Conservation (phyloP, 345 rosid species). For the Arabis alpina region DNA sequence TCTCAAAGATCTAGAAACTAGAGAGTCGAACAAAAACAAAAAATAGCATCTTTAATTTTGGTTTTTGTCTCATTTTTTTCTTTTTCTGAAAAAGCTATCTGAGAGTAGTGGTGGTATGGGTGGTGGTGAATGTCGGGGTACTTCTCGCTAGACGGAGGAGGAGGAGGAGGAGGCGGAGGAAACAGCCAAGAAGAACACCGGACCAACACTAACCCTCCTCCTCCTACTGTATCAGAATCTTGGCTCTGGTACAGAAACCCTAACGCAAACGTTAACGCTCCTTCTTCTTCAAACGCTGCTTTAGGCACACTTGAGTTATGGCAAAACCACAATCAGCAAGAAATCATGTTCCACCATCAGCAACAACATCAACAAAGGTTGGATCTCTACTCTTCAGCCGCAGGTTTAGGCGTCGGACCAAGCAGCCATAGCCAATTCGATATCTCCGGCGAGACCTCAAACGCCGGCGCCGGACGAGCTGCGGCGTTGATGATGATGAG, state of each 20-base stretch:
- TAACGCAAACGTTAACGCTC: conserved; percentile 38
- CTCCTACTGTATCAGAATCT: conserved; percentile 48
- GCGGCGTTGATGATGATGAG: conserved; percentile 49
- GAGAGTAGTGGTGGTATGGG: conserved; percentile 34
- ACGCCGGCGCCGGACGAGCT: conserved; percentile 39
- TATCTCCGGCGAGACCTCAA: conserved; percentile 55
- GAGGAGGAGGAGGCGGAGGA: conserved; percentile 46
- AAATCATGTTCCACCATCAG: conserved; percentile 48
- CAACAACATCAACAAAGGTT: conserved; percentile 55
- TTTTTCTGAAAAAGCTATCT: neutral
- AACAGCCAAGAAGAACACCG: conserved; percentile 44
- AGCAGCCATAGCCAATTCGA: conserved; percentile 45
- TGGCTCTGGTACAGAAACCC: conserved; percentile 70
- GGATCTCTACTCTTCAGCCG: conserved; percentile 65
- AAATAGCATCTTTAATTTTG: conserved; percentile 4
- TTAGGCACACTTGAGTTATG: conserved; percentile 79
- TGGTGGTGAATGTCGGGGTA: conserved; percentile 54
- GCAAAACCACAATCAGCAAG: conserved; percentile 64
- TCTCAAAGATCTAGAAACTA: conserved; percentile 26
- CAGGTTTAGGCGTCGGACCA: conserved; percentile 76
- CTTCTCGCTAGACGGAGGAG: conserved; percentile 56
- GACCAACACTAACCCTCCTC: conserved; percentile 48
- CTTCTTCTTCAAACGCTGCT: conserved; percentile 42
- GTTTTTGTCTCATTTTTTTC: neutral
- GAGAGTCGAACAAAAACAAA: neutral